Evolutionary conservation across 2,329 filamentous ascomycete genomes (phyloP).

Genomic region (Chaetomium sp.): DNA sequence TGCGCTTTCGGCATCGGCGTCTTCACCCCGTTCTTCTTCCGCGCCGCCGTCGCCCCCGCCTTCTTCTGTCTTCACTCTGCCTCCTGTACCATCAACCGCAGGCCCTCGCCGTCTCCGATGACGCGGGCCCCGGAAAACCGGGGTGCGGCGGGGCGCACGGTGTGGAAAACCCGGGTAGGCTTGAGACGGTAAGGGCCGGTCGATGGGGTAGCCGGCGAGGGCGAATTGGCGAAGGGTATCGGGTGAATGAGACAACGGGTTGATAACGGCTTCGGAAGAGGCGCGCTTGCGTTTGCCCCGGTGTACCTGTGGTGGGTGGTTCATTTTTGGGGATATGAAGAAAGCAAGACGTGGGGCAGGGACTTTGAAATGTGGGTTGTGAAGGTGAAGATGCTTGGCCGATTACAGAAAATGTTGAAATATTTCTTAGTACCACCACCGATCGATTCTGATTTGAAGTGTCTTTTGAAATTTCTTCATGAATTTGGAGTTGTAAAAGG

Average conservation of each 20-base stretch:
- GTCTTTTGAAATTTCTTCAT: no score
- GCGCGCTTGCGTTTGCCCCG: constrained; percentile 32
- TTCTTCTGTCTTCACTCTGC: not conserved
- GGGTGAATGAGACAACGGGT: constrained; percentile 50
- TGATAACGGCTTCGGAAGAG: constrained; percentile 34
- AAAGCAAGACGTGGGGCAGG: not conserved
- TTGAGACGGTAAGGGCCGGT: constrained; percentile 37
- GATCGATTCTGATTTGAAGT: no score
- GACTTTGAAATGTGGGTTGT: not conserved
- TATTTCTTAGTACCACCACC: no score
- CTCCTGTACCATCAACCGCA: not conserved
- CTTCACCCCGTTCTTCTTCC: not conserved
- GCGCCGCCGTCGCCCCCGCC: not conserved
- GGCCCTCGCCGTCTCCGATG: no score
- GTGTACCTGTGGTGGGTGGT: not conserved
- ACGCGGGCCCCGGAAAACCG: no score
- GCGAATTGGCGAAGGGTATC: constrained; percentile 46
- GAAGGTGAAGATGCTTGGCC: not conserved
- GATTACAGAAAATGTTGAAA: no score
- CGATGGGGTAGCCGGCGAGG: constrained; percentile 45
- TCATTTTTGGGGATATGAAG: not conserved
- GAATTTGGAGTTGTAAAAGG: no score
- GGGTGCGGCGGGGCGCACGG: constrained; percentile 21
- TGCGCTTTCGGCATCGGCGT: not conserved
- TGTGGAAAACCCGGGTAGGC: constrained; percentile 46